Evolutionary conservation across 2,329 filamentous ascomycete species (phyloP).

Genomic region (Xenoacremonium recifei): DNA sequence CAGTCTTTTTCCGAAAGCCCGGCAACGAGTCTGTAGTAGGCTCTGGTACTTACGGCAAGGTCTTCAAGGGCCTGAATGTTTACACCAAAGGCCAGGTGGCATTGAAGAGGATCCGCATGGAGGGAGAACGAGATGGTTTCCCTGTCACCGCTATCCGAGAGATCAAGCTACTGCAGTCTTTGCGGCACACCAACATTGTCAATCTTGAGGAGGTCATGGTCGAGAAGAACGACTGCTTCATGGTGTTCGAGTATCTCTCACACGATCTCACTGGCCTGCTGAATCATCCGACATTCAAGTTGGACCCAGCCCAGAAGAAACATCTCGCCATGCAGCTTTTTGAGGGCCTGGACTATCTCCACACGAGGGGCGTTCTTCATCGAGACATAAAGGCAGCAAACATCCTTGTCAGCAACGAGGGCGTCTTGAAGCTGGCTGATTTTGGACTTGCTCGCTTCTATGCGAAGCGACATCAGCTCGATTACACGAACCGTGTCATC

Average conservation of each 20-base stretch:
- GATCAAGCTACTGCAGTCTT: slow-evolving; percentile 86
- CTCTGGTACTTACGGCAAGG: slow-evolving; percentile 92
- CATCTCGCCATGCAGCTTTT: slow-evolving; percentile 91
- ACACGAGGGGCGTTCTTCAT: slow-evolving; percentile 89
- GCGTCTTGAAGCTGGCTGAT: slow-evolving; percentile 88
- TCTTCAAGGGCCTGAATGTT: slow-evolving; percentile 92
- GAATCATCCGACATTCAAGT: slow-evolving; percentile 88
- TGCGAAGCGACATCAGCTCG: slow-evolving; percentile 83
- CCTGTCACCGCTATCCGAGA: slow-evolving; percentile 89
- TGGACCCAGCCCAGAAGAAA: slow-evolving; percentile 86
- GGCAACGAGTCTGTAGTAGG: slow-evolving; percentile 97
- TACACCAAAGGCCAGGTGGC: slow-evolving; percentile 83
- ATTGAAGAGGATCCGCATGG: slow-evolving; percentile 90
- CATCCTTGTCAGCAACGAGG: slow-evolving; percentile 87
- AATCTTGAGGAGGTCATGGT: slow-evolving; percentile 92
- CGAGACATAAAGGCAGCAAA: slow-evolving; percentile 98
- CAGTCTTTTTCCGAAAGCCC: slow-evolving; percentile 91
- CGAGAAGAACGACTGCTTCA: slow-evolving; percentile 97
- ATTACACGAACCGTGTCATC: slow-evolving; percentile 98
- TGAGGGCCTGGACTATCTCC: slow-evolving; percentile 89
- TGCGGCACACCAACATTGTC: slow-evolving; percentile 80
- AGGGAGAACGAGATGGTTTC: slow-evolving; percentile 86
- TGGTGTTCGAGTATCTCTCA: slow-evolving; percentile 98
- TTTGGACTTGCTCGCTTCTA: slow-evolving; percentile 97
- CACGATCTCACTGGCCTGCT: slow-evolving; percentile 94